phyloP scores from a whole-genome alignment of 345 rosid genomes.

The Bruguiera parviflora region DNA sequence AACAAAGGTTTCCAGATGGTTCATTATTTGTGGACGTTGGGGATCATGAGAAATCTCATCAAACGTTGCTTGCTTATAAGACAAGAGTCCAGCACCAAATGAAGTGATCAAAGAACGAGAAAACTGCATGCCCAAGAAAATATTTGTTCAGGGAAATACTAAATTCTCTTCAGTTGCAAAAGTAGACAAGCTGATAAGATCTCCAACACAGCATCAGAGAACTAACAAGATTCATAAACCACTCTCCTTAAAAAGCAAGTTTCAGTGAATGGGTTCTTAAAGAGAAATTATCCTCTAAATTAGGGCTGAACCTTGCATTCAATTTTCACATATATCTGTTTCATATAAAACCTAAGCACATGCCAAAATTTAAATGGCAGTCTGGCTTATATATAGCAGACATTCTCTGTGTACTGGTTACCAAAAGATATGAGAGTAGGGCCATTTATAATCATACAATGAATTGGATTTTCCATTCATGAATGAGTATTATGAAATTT shows the following conservation, averaged over 20 bases:
- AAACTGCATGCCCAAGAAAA: too few species aligned
- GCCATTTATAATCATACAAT: background rate
- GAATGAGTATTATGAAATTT: background rate
- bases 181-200: too few species aligned
- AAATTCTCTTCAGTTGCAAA: too few species aligned
- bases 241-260: background rate
- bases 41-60: background rate
- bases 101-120: too few species aligned
- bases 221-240: background rate
- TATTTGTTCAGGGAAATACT: too few species aligned
- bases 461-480: background rate
- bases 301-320: background rate
- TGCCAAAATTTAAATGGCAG: background rate
- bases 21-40: background rate
- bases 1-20: background rate
- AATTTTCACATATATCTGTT: background rate
- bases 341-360: background rate
- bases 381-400: background rate
- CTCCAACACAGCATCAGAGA: background rate
- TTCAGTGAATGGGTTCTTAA: background rate
- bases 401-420: background rate
- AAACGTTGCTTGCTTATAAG: too few species aligned
- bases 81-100: too few species aligned
- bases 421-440: background rate
- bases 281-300: background rate